These are phyloP conservation scores for Bryum argenteum DNA, from an alignment of 225 moss, liverwort and hornwort species.

Conservation along the genomic window DNA sequence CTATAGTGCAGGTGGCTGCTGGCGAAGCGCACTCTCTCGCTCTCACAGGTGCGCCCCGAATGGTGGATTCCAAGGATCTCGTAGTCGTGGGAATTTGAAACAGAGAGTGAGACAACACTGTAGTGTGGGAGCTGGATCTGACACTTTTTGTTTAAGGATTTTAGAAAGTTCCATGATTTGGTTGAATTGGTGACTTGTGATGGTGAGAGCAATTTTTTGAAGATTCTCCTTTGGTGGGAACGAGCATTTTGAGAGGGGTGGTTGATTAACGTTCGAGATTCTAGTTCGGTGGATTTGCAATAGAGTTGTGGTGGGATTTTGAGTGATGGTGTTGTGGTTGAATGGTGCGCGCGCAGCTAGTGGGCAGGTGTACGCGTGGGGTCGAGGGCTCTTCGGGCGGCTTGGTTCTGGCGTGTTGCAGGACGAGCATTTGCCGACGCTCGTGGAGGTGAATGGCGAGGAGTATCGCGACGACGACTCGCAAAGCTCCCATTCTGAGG, in stretches of 20 bases:
- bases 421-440: slow-evolving; percentile 54
- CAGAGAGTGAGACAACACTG: background rate
- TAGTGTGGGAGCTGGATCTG: background rate
- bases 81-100: background rate
- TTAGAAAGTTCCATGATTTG: slow-evolving; percentile 1
- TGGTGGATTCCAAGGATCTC: slow-evolving; percentile 10
- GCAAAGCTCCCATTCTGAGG: slow-evolving; percentile 39
- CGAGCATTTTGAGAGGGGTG: background rate
- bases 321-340: background rate
- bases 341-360: slow-evolving; percentile 36
- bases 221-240: slow-evolving; percentile 1
- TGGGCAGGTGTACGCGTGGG: slow-evolving; percentile 64
- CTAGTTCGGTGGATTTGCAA: background rate
- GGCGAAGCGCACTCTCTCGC: slow-evolving; percentile 70
- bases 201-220: too few relatives aligned
- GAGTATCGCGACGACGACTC: slow-evolving; percentile 45
- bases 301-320: background rate
- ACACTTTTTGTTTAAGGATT: background rate
- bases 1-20: slow-evolving; percentile 59
- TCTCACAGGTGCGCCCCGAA: slow-evolving; percentile 46
- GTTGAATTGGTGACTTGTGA: background rate
- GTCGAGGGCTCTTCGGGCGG: slow-evolving; percentile 60
- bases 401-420: slow-evolving; percentile 52
- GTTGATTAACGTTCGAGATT: slow-evolving; percentile 7
- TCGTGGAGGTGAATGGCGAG: slow-evolving; percentile 43